Evolutionary conservation across 192 early-diverging fungal species (phyloP), one percentile per base, ranked within the genome.

Genomic region (Podochytrium sp.): DNA sequence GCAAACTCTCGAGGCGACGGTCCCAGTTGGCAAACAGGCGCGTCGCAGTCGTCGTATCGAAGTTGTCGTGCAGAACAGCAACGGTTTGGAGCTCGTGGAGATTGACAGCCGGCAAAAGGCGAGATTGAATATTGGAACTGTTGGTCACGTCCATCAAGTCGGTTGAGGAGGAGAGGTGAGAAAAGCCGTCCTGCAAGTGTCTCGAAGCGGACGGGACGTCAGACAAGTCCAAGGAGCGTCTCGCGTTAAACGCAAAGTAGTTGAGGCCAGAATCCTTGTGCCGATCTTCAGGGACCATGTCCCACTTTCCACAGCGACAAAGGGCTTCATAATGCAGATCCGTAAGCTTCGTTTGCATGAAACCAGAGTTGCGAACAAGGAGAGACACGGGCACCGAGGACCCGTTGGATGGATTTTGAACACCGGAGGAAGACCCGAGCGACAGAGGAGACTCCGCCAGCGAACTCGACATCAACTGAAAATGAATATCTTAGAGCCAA

Each of bases 291-390:
- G 47, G 34, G 5, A 12, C 35, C 25, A 50, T 52, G 39, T 76
- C 73, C 80, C 80, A 81, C 6, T 41, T 53, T 25, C 49, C 66
- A 58, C 57, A 71, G 23, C 77, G 58, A 79, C 82, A 83, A 47
- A 78, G 39, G 32, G 76, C 40, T 56, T 83, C 76, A 34, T 73
- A 79, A 0, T 76, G 74, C 3, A 75, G 33, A 27, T 78, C 78
- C 2, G 37, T n/a, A 1, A 73, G 32, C 0, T 62, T 63, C 2
- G 66, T n/a, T n/a, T n/a, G n/a, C n/a, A n/a, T n/a, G n/a, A n/a
- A n/a, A n/a, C n/a, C n/a, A n/a, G n/a, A n/a, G n/a, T n/a, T n/a
- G n/a, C n/a, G n/a, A n/a, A n/a, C n/a, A n/a, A n/a, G n/a, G n/a
- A n/a, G n/a, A n/a, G n/a, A n/a, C n/a, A n/a, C n/a, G n/a, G n/a